Evolutionary conservation across 805 yeast species (phyloP).

Genomic region (Metschnikowia similis): DNA sequence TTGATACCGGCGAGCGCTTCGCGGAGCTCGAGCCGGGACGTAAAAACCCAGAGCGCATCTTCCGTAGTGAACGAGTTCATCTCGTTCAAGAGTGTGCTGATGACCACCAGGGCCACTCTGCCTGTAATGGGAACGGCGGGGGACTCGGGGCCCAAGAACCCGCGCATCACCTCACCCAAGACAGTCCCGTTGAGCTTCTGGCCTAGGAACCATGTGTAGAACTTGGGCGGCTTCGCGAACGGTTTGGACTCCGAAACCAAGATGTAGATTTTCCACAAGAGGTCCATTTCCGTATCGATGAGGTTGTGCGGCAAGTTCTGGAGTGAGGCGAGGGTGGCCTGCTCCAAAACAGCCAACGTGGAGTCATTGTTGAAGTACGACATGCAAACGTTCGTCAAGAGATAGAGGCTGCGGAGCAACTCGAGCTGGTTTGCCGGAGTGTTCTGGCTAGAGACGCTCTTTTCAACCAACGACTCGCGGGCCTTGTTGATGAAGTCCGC

Average conservation of each 20-base stretch:
- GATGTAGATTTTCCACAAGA: constrained; percentile 48
- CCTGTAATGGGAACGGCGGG: background rate
- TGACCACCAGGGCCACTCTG: background rate
- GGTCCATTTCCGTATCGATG: constrained; percentile 27
- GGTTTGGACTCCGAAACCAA: constrained; percentile 41
- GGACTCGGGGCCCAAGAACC: background rate
- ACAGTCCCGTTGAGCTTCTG: background rate
- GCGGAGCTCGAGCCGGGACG: constrained; percentile 43
- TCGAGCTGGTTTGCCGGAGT: constrained; percentile 13
- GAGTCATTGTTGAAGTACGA: constrained; percentile 43
- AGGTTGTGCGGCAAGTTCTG: constrained; percentile 30
- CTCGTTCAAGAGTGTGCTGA: constrained; percentile 34
- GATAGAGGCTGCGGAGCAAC: constrained; percentile 29
- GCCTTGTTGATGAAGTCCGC: constrained; percentile 38
- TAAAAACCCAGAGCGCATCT: constrained; percentile 22
- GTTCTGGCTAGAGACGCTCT: constrained; percentile 32
- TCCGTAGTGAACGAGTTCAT: constrained; percentile 21
- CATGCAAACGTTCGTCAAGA: constrained; percentile 41
- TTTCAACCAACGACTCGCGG: constrained; percentile 41
- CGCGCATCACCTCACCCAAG: background rate
- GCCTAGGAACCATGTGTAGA: constrained; percentile 15
- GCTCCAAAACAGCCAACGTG: constrained; percentile 47
- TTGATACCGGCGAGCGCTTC: constrained; percentile 15
- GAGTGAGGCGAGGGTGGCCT: constrained; percentile 41
- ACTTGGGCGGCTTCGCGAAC: constrained; percentile 18